phyloP scores from a whole-genome alignment of 768 basidiomycete genomes.

The Ramaria rubella region DNA sequence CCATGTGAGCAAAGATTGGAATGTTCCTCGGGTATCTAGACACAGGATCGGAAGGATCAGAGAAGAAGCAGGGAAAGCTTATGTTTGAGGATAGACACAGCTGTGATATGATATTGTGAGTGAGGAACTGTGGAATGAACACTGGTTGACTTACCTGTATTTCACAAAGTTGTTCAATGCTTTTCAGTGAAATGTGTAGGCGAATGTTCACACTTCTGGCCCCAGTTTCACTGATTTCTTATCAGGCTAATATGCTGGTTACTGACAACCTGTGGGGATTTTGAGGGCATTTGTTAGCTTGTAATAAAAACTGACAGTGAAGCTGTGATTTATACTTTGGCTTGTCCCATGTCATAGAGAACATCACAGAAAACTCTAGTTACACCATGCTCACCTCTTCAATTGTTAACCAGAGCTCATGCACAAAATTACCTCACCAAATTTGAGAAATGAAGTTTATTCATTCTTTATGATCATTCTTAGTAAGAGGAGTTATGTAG shows the following conservation, averaged over 20 bases:
- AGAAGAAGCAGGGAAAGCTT: no score
- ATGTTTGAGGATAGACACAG: no score
- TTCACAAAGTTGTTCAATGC: no score
- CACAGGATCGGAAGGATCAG: no score
- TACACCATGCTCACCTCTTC: slow-evolving; percentile 40
- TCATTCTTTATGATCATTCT: slow-evolving; percentile 56
- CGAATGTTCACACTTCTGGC: neutral
- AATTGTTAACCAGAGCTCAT: slow-evolving; percentile 60
- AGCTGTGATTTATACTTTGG: slow-evolving; percentile 58
- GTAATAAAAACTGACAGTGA: slow-evolving; percentile 18
- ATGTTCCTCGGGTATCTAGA: no score
- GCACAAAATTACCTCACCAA: slow-evolving; percentile 36
- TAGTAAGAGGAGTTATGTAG: no score
- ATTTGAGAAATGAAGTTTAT: slow-evolving; percentile 46
- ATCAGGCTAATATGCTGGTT: slow-evolving; percentile 53
- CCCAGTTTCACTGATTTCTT: slow-evolving; percentile 4
- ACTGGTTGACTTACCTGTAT: no score
- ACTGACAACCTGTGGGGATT: slow-evolving; percentile 28
- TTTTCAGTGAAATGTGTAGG: slow-evolving; percentile 54
- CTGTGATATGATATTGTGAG: no score
- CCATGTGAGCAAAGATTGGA: no score
- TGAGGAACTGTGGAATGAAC: no score
- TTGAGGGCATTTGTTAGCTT: neutral
- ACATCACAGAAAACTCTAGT: slow-evolving; percentile 44
- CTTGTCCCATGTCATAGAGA: slow-evolving; percentile 54